Evolutionary conservation across 805 yeast genomes (phyloP), one percentile per base, ranked within the genome.

Genomic region (Candida ortonii): DNA sequence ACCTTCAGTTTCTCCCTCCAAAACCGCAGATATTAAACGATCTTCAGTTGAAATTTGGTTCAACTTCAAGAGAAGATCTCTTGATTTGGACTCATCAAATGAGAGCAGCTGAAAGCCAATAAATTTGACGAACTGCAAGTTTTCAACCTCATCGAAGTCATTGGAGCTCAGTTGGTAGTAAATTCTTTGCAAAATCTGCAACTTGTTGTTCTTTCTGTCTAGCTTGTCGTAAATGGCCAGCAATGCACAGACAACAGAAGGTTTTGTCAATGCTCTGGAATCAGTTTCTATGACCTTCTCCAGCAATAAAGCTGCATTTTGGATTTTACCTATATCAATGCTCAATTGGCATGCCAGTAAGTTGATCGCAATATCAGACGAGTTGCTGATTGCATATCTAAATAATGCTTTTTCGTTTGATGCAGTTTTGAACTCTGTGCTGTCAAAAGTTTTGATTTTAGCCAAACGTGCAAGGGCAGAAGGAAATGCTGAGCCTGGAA

Each of bases 201-300:
- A 34, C 16, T 62, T 62, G 30, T 61, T 52, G 28, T 52, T 52
- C 18, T 52, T 53, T 28, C 71, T 61, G 26, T 71, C 68, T 27
- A 68, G 54, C 9, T 53, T 40, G 42, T 74, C 80, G 52, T 72
- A 76, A 6, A 80, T 49, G 10, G 73, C 62, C 7, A 71, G 61
- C 18, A 78, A 55, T 5, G 70, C 57, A 17, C 77, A 74, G 24
- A 72, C 62, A 28, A 81, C 52, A 4, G 75, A 73, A 3, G 84
- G 80, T 4, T 48, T 37, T 4, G 52, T 26, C 16, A 46, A 32
- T 8, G 29, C 41, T 13, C 30, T 11, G 10, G 41, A 21, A 13
- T 39, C 32, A 3, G 30, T 13, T 2, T 37, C 33, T 8, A 52
- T 18, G 4, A 63, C 37, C 17, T 52, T 47, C 46, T 71, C 73